Evolutionary conservation across 2,329 filamentous ascomycete genomes (phyloP).

Genomic region (Ophiostoma pallidulum): DNA sequence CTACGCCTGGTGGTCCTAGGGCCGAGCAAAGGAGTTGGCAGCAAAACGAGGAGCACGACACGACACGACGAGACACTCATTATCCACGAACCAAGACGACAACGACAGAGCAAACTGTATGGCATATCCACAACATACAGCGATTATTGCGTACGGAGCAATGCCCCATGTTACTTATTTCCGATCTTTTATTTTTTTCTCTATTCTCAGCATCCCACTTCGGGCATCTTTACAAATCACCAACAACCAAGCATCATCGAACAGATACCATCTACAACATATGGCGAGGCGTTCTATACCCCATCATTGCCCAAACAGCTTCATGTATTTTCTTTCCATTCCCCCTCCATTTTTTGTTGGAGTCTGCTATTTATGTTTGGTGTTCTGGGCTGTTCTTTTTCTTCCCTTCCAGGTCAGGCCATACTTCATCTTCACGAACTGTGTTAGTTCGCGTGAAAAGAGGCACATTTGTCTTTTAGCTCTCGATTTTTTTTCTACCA

Average conservation of each 20-base stretch:
- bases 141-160: slow-evolving; percentile 1
- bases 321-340: not conserved
- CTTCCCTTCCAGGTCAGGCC: too few relatives aligned
- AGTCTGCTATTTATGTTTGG: not conserved
- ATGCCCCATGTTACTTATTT: not conserved
- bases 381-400: not conserved
- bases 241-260: not conserved
- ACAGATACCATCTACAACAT: not conserved
- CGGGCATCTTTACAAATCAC: not conserved
- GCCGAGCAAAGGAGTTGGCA: not conserved
- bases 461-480: too few relatives aligned
- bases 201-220: not conserved
- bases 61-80: not conserved
- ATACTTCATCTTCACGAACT: too few relatives aligned
- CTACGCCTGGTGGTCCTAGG: not conserved
- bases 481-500: not conserved
- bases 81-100: not conserved
- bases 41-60: not conserved
- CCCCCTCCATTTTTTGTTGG: not conserved
- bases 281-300: slow-evolving; percentile 10
- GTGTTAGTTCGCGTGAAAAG: too few relatives aligned
- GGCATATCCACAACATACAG: not conserved
- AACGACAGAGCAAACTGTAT: not conserved
- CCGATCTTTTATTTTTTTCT: not conserved
- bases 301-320: not conserved